A percentile compares a stretch with the other conserved stretches of the same genome.
Evolutionary conservation across 164 flowering plant genomes (phyloP).

Genomic region (Annona cherimola): DNA sequence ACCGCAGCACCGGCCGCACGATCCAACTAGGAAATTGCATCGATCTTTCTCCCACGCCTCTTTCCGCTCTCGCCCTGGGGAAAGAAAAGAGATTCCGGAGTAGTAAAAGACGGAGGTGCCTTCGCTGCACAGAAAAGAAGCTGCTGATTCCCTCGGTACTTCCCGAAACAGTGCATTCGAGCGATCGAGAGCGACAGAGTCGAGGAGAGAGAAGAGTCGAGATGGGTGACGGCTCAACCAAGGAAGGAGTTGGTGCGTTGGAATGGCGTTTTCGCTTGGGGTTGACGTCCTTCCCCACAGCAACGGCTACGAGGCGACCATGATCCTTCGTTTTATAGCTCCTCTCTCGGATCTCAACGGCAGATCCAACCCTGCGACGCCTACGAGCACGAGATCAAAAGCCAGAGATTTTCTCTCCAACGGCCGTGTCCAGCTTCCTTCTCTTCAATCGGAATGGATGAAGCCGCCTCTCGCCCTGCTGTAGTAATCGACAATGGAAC

Average conservation of each 20-base stretch:
- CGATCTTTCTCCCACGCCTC: background rate
- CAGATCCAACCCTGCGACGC: constrained; percentile 30
- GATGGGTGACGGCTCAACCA: background rate
- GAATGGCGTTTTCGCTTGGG: constrained; percentile 39
- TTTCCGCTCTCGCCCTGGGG: background rate
- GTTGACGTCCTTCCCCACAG: constrained; percentile 19
- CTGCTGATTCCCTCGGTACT: background rate
- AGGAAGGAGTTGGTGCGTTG: constrained; percentile 21
- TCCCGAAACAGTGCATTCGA: background rate
- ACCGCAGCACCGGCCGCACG: background rate
- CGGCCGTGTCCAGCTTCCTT: background rate
- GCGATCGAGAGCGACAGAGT: background rate
- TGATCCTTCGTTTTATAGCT: constrained; percentile 21
- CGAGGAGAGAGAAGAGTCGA: background rate
- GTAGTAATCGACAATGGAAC: constrained; percentile 97
- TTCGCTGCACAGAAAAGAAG: background rate
- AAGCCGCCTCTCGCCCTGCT: constrained; percentile 82
- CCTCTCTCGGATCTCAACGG: constrained; percentile 44
- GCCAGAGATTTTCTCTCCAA: background rate
- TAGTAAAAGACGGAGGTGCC: background rate
- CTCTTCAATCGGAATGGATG: constrained; percentile 46
- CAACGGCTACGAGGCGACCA: constrained; percentile 12
- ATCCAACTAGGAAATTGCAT: background rate
- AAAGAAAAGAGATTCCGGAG: background rate
- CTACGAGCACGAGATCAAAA: background rate